Evolutionary conservation across 2,329 filamentous ascomycete genomes (phyloP).

Genomic region (Paecilomyces dactylethromorphus): DNA sequence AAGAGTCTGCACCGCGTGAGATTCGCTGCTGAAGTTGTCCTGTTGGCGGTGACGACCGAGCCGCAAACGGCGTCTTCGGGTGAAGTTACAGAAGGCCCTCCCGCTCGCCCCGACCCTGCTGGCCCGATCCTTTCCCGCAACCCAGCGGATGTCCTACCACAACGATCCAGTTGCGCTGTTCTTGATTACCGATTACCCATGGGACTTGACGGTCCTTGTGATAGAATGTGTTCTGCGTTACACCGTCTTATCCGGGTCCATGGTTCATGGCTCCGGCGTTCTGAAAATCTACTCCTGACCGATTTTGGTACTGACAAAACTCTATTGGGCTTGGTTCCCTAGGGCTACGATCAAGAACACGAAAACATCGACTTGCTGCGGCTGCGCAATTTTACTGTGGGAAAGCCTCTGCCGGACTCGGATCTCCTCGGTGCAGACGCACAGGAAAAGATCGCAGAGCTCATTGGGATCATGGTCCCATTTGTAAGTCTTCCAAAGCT

Average conservation of each 20-base stretch:
- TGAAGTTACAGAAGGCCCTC: not conserved
- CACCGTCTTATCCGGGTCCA: conserved; percentile 32
- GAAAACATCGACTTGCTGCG: conserved; percentile 74
- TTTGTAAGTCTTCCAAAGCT: conserved; percentile 59
- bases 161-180: not conserved
- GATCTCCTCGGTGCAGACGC: conserved; percentile 57
- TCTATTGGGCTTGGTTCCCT: conserved; percentile 9
- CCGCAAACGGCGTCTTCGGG: not conserved
- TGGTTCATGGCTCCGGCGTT: conserved; percentile 25
- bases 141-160: not conserved
- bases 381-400: conserved; percentile 70
- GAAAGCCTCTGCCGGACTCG: conserved; percentile 58
- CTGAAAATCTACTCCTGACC: conserved; percentile 5
- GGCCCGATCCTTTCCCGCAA: conserved; percentile 1
- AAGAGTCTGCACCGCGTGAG: not conserved
- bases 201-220: conserved; percentile 7
- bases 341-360: conserved; percentile 72
- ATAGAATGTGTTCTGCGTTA: conserved; percentile 11
- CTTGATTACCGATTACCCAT: not conserved
- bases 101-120: conserved; percentile 1
- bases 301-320: conserved; percentile 12
- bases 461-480: conserved; percentile 63
- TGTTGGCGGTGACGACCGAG: not conserved
- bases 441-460: conserved; percentile 57
- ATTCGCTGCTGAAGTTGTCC: not conserved